Evolutionary conservation across 495 filamentous ascomycete genomes (phyloP), one percentile per base, ranked within the genome.

Genomic region (Trichoderma parareesei): DNA sequence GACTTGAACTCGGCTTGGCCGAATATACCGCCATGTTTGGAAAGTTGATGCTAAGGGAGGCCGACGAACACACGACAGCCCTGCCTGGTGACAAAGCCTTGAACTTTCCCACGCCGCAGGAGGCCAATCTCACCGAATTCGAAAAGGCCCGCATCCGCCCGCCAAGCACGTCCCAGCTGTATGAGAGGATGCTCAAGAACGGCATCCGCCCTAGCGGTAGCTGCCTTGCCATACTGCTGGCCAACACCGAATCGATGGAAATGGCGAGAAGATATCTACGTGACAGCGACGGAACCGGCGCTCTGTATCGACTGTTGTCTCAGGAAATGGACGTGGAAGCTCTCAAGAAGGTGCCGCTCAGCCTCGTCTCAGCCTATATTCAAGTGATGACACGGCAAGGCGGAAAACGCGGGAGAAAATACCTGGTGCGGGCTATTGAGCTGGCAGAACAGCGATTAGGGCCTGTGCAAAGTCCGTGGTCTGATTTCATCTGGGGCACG

Each of bases 11-110:
- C 0, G 70, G 69, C 42, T 18, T 65, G n/a, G 65, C 69, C 27
- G 73, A 78, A 13, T 81, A 81, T 61, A 72, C 69, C 5, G 75
- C 76, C 49, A 79, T 82, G 77, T 80, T 82, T 38, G 63, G 71
- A 38, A 82, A 81, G 66, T 66, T 81, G 14, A 72, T 68, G 55
- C 72, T 75, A 9, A 63, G 33, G 1, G 64, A 65, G 2, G 63
- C 70, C 11, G 33, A 40, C 37, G 35, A 49, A 7, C 46, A 65
- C 13, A 66, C 70, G 3, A 64, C 38, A 20, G 60, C 72, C 4
- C 65, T 78, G 13, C 78, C 78, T 14, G 79, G 79, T 4, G 79
- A 80, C 38, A 55, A 65, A 27, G 68, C 69, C 43, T 73, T 75
- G 60, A 69, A 64, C 10, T 77, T 79, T 37, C 76, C 76, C 1